Evolutionary conservation across 208 protist genomes (phyloP), one percentile per base, ranked within the genome.

Genomic region (Trypanosoma melophagium): DNA sequence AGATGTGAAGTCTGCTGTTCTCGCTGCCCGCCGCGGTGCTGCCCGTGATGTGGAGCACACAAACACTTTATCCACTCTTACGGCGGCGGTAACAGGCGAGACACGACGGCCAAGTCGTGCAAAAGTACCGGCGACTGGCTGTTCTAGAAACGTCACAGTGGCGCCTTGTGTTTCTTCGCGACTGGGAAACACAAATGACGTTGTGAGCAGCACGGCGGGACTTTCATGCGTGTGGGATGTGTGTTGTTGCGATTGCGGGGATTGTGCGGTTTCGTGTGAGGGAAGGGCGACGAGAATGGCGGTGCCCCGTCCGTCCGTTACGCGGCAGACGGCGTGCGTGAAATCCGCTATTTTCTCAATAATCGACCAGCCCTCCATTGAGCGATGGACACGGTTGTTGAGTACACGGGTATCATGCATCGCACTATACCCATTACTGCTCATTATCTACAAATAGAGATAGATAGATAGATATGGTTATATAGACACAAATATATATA

Each of bases 331-430:
- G 13, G 90, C 87, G 64, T 96, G 87, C 42, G 76, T 81, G 66
- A 91, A 93, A 25, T 80, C 76, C 1, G 78, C 77, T 22, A 96
- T 77, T 53, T 91, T 88, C 28, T 90, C 85, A 68, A 96, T 86
- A 16, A 83, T 72, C 0, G 77, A 79, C 85, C 80, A 91, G 9
- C 83, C 83, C 52, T 87, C 71, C 68, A 76, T 54, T 12, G 65
- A 74, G 7, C 67, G 56, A 42, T 66, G 50, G n/a, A 68, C 35
- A 21, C 57, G 59, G 49, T 24, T 59, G 49, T 57, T 50, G 35
- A 44, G 28, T 50, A 81, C 17, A 40, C 31, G 55, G 0, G 45
- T 10, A 2, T 31, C 7, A 25, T 56, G 65, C 5, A 45, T 35
- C 22, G 42, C 50, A 16, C n/a, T 55, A 16, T 14, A 44, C 17